Evolutionary conservation across 306 rosid species (phyloP).

Genomic region (Senna siamea): DNA sequence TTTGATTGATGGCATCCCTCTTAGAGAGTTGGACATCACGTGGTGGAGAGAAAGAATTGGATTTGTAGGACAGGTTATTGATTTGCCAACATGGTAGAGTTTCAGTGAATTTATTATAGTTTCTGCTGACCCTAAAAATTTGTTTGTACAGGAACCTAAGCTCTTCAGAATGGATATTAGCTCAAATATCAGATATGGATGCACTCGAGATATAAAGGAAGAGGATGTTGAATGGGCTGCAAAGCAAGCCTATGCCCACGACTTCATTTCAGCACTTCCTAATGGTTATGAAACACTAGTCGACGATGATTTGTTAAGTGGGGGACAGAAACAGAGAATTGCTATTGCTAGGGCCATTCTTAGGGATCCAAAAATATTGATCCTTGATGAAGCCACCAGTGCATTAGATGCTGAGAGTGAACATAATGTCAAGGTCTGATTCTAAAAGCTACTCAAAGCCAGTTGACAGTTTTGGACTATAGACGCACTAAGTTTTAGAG

Average conservation of each 20-base stretch:
- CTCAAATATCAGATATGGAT: slow-evolving; percentile 91
- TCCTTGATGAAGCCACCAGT: slow-evolving; percentile 97
- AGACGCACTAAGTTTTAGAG: slow-evolving; percentile 13
- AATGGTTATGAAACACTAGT: slow-evolving; percentile 84
- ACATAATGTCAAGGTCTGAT: slow-evolving; percentile 80
- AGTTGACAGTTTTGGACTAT: slow-evolving; percentile 2
- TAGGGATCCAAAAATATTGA: slow-evolving; percentile 90
- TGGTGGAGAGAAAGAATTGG: slow-evolving; percentile 99
- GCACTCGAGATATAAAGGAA: slow-evolving; percentile 62
- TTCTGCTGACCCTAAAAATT: slow-evolving; percentile 29
- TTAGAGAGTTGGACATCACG: slow-evolving; percentile 70
- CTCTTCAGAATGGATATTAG: slow-evolving; percentile 86
- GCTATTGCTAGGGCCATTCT: slow-evolving; percentile 96
- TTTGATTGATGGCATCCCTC: slow-evolving; percentile 75
- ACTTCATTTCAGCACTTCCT: slow-evolving; percentile 81
- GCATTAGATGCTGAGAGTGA: slow-evolving; percentile 98
- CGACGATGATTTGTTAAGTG: slow-evolving; percentile 93
- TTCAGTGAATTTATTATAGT: slow-evolving; percentile 3
- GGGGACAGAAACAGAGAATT: slow-evolving; percentile 96
- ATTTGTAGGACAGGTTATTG: slow-evolving; percentile 89
- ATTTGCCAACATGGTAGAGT: slow-evolving; percentile 28
- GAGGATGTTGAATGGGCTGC: slow-evolving; percentile 96
- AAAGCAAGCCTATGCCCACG: slow-evolving; percentile 89
- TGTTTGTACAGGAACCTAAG: slow-evolving; percentile 74
- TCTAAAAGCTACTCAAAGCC: slow-evolving; percentile 21